These are phyloP conservation scores for Metschnikowia vanudenii DNA, from an alignment of 805 yeast species.

Conservation along the genomic window DNA sequence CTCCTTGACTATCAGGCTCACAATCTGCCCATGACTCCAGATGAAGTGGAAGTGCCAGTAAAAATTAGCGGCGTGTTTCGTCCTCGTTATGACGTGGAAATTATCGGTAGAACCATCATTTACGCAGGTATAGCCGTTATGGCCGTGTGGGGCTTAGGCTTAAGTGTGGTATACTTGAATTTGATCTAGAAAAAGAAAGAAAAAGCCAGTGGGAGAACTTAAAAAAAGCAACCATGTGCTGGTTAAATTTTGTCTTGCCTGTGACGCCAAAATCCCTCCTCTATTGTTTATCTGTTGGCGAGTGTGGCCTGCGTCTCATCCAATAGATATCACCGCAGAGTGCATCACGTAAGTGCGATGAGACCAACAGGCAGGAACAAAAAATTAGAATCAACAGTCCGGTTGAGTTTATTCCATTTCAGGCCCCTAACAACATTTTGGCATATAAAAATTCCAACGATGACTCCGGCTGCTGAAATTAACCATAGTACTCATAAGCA, in stretches of 20 bases:
- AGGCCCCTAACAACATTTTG: not conserved
- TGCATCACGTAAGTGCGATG: slow-evolving; percentile 16
- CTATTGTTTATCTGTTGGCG: no score
- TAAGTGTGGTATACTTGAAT: slow-evolving; percentile 19
- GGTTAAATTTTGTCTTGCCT: no score
- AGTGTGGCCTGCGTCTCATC: not conserved
- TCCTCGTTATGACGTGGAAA: slow-evolving; percentile 70
- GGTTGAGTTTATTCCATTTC: not conserved
- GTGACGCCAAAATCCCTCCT: no score
- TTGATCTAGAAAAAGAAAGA: slow-evolving; percentile 4
- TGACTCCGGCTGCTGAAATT: slow-evolving; percentile 12
- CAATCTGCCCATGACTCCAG: not conserved
- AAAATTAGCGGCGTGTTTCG: slow-evolving; percentile 47
- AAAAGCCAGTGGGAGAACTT: no score
- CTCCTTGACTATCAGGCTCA: slow-evolving; percentile 32
- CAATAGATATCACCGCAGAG: slow-evolving; percentile 7
- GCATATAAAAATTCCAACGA: not conserved
- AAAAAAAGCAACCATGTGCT: no score
- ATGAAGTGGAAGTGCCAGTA: slow-evolving; percentile 7
- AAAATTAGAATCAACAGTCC: not conserved
- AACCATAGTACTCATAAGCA: not conserved
- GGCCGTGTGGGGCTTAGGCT: slow-evolving; percentile 47
- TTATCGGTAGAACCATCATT: slow-evolving; percentile 70
- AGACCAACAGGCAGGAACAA: slow-evolving; percentile 8
- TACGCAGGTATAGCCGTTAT: slow-evolving; percentile 76